These are phyloP conservation scores for Flaveria ramosissima DNA, from an alignment of 129 eudicot species.

Conservation along the genomic window DNA sequence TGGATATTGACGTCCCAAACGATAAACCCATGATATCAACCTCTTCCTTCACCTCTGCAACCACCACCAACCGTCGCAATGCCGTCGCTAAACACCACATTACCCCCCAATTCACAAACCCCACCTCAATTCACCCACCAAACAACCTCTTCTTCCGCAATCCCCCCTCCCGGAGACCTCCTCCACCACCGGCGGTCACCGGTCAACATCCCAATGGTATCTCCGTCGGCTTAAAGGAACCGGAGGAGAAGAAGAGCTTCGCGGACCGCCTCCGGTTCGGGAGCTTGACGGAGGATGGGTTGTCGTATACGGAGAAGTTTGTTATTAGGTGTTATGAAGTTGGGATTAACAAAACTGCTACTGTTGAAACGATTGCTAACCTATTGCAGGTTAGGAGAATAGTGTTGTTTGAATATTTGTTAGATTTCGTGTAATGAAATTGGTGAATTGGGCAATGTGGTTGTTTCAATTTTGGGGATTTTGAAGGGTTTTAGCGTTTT, in stretches of 20 bases:
- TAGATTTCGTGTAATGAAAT: too few relatives aligned
- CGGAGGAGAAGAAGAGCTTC: slow-evolving; percentile 31
- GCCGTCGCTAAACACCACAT: slow-evolving; percentile 3
- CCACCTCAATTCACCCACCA: slow-evolving; percentile 31
- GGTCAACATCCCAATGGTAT: slow-evolving; percentile 20
- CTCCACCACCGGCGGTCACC: slow-evolving; percentile 30
- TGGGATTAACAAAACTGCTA: slow-evolving; percentile 84
- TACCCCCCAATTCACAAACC: neutral
- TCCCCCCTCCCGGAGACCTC: slow-evolving; percentile 3
- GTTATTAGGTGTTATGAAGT: slow-evolving; percentile 83
- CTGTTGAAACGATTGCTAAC: slow-evolving; percentile 87
- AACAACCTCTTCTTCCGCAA: neutral
- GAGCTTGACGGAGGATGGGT: slow-evolving; percentile 70
- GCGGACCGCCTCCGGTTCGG: slow-evolving; percentile 72
- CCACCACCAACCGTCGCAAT: slow-evolving; percentile 4
- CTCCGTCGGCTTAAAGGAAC: slow-evolving; percentile 3
- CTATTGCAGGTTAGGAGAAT: slow-evolving; percentile 59
- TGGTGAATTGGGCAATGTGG: too few relatives aligned
- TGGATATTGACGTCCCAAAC: slow-evolving; percentile 12
- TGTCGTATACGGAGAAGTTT: slow-evolving; percentile 80
- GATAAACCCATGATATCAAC: neutral
- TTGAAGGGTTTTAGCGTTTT: neutral
- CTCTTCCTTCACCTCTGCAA: slow-evolving; percentile 10
- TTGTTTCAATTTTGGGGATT: neutral
- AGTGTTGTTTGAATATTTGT: too few relatives aligned